Evolutionary conservation across 2,329 filamentous ascomycete genomes (phyloP).

Genomic region (Diaporthe citriasiana): DNA sequence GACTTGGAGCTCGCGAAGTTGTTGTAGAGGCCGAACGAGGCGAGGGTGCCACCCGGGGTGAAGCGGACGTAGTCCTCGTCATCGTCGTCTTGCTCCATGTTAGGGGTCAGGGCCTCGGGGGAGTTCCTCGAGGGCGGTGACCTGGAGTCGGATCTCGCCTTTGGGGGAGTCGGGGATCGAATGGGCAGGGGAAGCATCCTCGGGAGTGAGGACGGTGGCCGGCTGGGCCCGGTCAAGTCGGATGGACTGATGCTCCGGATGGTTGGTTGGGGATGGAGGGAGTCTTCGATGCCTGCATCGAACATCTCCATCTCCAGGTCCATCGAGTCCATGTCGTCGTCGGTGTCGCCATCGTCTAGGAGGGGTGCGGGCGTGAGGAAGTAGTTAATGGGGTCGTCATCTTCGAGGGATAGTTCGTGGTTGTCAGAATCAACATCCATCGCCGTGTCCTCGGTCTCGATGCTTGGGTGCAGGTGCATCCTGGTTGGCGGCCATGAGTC

Average conservation of each 20-base stretch:
- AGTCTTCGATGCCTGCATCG: slow-evolving; percentile 70
- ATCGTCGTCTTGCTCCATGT: slow-evolving; percentile 50
- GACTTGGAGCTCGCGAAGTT: slow-evolving; percentile 40
- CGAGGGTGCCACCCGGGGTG: slow-evolving; percentile 44
- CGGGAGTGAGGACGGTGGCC: slow-evolving; percentile 58
- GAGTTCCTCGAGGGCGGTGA: slow-evolving; percentile 54
- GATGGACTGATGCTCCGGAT: slow-evolving; percentile 71
- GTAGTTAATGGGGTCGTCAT: slow-evolving; percentile 68
- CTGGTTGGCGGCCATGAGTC: slow-evolving; percentile 69
- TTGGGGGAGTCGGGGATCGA: slow-evolving; percentile 55
- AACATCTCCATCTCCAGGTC: slow-evolving; percentile 64
- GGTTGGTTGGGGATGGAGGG: slow-evolving; percentile 59
- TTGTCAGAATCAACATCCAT: slow-evolving; percentile 58
- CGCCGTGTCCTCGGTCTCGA: slow-evolving; percentile 59
- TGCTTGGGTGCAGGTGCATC: slow-evolving; percentile 59
- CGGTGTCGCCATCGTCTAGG: slow-evolving; percentile 56
- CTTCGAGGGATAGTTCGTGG: slow-evolving; percentile 53
- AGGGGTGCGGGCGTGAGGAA: slow-evolving; percentile 67
- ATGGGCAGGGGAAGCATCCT: slow-evolving; percentile 16
- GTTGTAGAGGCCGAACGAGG: slow-evolving; percentile 47
- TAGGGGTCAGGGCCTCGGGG: slow-evolving; percentile 58
- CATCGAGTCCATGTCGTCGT: slow-evolving; percentile 53
- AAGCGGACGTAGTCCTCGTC: slow-evolving; percentile 63
- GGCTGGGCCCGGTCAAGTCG: slow-evolving; percentile 64
- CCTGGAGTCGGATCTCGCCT: slow-evolving; percentile 53